phyloP scores from a whole-genome alignment of 805 yeast species.

The Isabelozyma heimii region DNA sequence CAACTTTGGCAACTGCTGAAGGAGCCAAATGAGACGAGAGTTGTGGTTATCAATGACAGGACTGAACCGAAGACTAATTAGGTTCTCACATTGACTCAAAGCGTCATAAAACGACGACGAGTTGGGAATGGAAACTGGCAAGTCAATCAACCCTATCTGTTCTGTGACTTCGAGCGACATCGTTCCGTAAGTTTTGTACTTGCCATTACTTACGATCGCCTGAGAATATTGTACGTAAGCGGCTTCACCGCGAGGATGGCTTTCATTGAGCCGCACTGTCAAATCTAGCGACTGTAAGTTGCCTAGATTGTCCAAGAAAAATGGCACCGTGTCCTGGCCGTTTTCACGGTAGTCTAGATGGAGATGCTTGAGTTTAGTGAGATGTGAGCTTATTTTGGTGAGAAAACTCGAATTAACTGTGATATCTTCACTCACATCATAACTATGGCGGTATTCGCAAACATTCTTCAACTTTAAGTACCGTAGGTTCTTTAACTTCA shows the following conservation, averaged over 20 bases:
- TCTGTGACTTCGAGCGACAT: constrained; percentile 41
- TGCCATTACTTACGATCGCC: constrained; percentile 10
- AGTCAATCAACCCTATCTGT: constrained; percentile 31
- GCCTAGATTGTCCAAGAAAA: constrained; percentile 19
- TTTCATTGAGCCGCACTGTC: background rate
- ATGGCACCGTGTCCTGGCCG: constrained; percentile 37
- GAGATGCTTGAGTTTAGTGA: constrained; percentile 23
- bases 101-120: constrained; percentile 6
- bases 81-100: constrained; percentile 9
- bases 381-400: constrained; percentile 17
- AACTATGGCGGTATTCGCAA: constrained; percentile 23
- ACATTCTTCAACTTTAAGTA: constrained; percentile 31
- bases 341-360: constrained; percentile 42
- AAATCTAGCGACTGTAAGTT: constrained; percentile 33
- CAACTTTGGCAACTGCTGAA: constrained; percentile 20
- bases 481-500: constrained; percentile 17
- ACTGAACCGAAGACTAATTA: constrained; percentile 43
- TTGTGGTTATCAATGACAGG: constrained; percentile 13
- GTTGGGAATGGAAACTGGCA: constrained; percentile 19
- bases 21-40: constrained; percentile 17
- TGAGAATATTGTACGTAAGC: constrained; percentile 12
- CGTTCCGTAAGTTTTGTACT: constrained; percentile 17
- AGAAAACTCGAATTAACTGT: constrained; percentile 17
- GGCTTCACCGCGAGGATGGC: constrained; percentile 1
- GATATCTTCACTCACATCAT: constrained; percentile 11